phyloP scores from a whole-genome alignment of 1,139 yeast genomes.

The Sugiyamaella castrensis region DNA sequence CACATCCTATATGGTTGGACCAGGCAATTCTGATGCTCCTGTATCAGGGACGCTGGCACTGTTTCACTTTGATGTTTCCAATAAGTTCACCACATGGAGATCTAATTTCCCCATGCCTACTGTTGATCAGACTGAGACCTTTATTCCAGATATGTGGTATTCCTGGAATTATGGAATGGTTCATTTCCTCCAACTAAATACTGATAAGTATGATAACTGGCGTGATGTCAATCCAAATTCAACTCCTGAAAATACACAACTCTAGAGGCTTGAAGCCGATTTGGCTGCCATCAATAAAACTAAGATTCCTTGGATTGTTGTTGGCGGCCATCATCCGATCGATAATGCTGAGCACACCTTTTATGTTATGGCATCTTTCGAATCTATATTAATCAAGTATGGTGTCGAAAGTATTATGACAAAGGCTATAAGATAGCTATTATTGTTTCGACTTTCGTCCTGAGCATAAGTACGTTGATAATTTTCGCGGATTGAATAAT shows the following conservation, averaged over 20 bases:
- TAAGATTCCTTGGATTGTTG: constrained; percentile 31
- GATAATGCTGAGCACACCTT: constrained; percentile 19
- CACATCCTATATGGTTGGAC: constrained; percentile 32
- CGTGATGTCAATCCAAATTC: constrained; percentile 24
- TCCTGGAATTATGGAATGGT: constrained; percentile 31
- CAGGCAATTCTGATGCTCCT: constrained; percentile 34
- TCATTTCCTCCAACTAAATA: constrained; percentile 26
- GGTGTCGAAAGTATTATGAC: too few species aligned
- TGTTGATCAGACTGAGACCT: constrained; percentile 19
- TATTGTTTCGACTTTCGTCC: constrained; percentile 23
- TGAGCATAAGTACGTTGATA: constrained; percentile 21
- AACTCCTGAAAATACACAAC: constrained; percentile 26
- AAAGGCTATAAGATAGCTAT: too few species aligned
- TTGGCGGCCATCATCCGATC: constrained; percentile 38
- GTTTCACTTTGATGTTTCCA: constrained; percentile 26
- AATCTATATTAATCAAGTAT: constrained; percentile 24
- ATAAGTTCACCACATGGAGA: constrained; percentile 28
- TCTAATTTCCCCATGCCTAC: constrained; percentile 30
- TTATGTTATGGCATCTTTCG: constrained; percentile 26
- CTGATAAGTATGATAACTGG: constrained; percentile 26
- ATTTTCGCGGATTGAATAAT: constrained; percentile 23
- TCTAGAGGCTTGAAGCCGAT: constrained; percentile 43
- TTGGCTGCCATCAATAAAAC: constrained; percentile 34
- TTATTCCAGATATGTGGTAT: constrained; percentile 29
- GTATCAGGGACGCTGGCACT: constrained; percentile 19